phyloP scores from a whole-genome alignment of 805 yeast genomes.

The Candida peoriensis region DNA sequence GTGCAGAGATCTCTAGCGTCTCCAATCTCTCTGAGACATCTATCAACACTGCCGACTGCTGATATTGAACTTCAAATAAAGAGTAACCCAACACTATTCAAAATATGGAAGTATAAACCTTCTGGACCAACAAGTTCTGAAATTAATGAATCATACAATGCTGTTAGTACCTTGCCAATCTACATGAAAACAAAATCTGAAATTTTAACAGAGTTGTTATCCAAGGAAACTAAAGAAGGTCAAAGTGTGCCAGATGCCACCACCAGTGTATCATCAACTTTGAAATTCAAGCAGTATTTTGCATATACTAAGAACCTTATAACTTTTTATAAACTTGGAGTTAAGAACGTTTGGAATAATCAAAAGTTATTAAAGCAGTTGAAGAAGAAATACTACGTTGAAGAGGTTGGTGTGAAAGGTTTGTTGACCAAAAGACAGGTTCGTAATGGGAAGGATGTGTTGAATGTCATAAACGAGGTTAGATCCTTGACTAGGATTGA shows the following conservation, averaged over 20 bases:
- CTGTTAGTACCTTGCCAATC: background rate
- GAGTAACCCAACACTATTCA: background rate
- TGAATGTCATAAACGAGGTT: conserved; percentile 32
- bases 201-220: no score
- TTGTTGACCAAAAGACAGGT: conserved; percentile 20
- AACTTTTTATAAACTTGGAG: conserved; percentile 53
- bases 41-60: no score
- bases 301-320: conserved; percentile 42
- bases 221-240: background rate
- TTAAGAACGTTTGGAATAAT: conserved; percentile 50
- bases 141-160: background rate
- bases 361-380: conserved; percentile 25
- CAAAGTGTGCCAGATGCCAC: background rate
- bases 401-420: conserved; percentile 18
- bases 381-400: conserved; percentile 23
- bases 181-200: background rate
- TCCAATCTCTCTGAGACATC: no score
- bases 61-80: background rate
- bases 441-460: conserved; percentile 32
- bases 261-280: conserved; percentile 9
- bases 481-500: conserved; percentile 25
- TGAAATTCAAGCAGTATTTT: conserved; percentile 33
- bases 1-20: no score
- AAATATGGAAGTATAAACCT: background rate
- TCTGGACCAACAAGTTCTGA: background rate